phyloP scores from a whole-genome alignment of 2,329 filamentous ascomycete species.

The Pochonia chlamydosporia region DNA sequence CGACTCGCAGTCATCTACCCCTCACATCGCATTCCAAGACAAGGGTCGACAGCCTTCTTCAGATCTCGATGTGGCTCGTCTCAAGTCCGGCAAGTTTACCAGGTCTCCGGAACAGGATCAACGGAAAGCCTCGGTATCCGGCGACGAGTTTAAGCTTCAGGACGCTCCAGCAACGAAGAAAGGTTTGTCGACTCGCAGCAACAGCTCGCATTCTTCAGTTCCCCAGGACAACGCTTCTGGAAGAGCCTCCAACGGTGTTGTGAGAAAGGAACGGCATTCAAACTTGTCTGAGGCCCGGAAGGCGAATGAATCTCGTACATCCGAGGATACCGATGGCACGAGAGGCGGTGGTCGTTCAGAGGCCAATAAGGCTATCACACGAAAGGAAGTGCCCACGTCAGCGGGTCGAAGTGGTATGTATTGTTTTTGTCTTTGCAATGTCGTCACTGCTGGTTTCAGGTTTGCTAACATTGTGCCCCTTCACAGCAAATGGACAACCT shows the following conservation, averaged over 20 bases:
- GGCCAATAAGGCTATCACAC: constrained; percentile 45
- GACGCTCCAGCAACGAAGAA: constrained; percentile 68
- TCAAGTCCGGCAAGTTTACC: constrained; percentile 44
- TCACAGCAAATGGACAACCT: constrained; percentile 6
- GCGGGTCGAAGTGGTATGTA: constrained; percentile 36
- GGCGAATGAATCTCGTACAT: constrained; percentile 43
- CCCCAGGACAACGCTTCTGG: constrained; percentile 28
- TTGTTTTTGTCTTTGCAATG: neutral
- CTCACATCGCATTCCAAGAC: constrained; percentile 90
- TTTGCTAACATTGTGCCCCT: neutral
- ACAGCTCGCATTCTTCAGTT: constrained; percentile 35
- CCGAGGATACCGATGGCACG: constrained; percentile 50
- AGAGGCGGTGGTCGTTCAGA: constrained; percentile 33
- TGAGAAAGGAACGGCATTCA: constrained; percentile 18
- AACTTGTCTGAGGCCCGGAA: constrained; percentile 23
- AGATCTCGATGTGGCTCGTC: constrained; percentile 49
- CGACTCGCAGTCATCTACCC: constrained; percentile 56
- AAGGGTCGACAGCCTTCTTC: constrained; percentile 60
- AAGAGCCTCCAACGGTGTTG: constrained; percentile 28
- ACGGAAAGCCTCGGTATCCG: constrained; percentile 20
- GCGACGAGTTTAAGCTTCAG: constrained; percentile 66
- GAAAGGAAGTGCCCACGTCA: constrained; percentile 56
- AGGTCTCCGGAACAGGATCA: constrained; percentile 28
- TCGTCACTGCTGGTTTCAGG: too few species aligned
- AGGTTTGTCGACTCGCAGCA: constrained; percentile 32